These are phyloP conservation scores for Tritrichomonas foetus DNA, from an alignment of 208 protist species.

Conservation along the genomic window DNA sequence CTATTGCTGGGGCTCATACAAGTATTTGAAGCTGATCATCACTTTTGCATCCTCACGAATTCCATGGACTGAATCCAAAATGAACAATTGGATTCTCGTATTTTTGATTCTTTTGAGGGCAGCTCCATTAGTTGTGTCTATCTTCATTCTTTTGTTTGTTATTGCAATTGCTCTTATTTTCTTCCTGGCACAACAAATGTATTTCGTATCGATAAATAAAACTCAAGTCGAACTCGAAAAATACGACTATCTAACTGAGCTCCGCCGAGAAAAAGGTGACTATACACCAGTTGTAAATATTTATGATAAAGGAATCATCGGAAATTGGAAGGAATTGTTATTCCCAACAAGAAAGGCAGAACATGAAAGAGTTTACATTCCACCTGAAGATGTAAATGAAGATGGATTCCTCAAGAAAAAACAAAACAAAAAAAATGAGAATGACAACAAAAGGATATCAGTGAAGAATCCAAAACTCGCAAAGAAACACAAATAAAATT, in stretches of 20 bases:
- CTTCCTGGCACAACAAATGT: background rate
- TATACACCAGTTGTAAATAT: background rate
- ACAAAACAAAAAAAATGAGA: no score
- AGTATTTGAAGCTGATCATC: background rate
- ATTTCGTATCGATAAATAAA: background rate
- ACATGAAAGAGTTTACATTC: no score
- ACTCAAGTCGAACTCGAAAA: slow-evolving; percentile 18
- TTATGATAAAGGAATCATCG: background rate
- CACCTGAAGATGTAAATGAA: no score
- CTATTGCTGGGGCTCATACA: background rate
- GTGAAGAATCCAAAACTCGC: no score
- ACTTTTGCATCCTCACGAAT: background rate
- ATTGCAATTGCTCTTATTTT: background rate
- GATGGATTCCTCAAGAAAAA: no score
- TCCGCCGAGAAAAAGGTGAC: background rate
- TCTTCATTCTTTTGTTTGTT: background rate
- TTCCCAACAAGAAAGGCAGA: background rate
- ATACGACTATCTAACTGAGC: background rate
- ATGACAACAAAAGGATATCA: no score
- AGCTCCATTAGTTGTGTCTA: background rate
- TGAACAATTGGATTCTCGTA: background rate
- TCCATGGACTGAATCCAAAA: background rate
- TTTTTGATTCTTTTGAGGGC: background rate
- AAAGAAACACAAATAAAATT: no score
- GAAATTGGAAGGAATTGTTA: background rate